phyloP scores from a whole-genome alignment of 208 protist species.

The Crithidia acanthocephali region DNA sequence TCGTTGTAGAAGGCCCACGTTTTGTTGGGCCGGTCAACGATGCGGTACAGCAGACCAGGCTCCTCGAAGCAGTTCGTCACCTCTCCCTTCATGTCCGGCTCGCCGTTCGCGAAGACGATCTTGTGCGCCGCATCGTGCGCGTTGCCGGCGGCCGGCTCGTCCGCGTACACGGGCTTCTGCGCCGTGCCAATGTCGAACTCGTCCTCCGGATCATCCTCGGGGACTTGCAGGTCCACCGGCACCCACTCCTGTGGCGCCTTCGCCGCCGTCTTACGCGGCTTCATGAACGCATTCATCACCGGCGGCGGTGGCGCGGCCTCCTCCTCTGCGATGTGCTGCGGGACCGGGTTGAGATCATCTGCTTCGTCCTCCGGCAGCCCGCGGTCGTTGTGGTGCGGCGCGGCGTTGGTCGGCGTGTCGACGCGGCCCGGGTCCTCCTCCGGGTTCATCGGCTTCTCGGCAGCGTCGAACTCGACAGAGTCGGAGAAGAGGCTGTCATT shows the following conservation, averaged over 20 bases:
- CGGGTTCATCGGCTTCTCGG: slow-evolving; percentile 48
- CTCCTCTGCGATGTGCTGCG: slow-evolving; percentile 24
- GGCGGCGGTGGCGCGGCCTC: slow-evolving; percentile 28
- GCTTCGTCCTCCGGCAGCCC: slow-evolving; percentile 12
- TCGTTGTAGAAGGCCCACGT: slow-evolving; percentile 93
- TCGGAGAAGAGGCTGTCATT: slow-evolving; percentile 78
- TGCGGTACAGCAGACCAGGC: slow-evolving; percentile 82
- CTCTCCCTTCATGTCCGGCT: slow-evolving; percentile 70
- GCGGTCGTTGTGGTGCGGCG: slow-evolving; percentile 9
- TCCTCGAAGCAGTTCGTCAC: slow-evolving; percentile 85
- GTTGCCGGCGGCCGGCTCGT: neutral
- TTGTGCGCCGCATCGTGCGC: slow-evolving; percentile 8
- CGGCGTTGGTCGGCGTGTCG: neutral
- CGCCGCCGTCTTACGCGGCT: slow-evolving; percentile 47
- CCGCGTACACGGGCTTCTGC: slow-evolving; percentile 52
- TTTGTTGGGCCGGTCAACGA: slow-evolving; percentile 73
- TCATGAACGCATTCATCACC: slow-evolving; percentile 51
- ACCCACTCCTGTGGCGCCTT: slow-evolving; percentile 50
- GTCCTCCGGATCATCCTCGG: slow-evolving; percentile 65
- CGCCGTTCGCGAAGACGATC: slow-evolving; percentile 63
- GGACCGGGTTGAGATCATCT: slow-evolving; percentile 15
- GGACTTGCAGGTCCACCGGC: slow-evolving; percentile 43
- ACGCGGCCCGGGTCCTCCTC: slow-evolving; percentile 10
- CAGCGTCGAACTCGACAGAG: slow-evolving; percentile 64
- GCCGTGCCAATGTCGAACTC: slow-evolving; percentile 77